Base-by-base conservation (phyloP, 805 yeast species). In the Lipomyces kockii region DNA sequence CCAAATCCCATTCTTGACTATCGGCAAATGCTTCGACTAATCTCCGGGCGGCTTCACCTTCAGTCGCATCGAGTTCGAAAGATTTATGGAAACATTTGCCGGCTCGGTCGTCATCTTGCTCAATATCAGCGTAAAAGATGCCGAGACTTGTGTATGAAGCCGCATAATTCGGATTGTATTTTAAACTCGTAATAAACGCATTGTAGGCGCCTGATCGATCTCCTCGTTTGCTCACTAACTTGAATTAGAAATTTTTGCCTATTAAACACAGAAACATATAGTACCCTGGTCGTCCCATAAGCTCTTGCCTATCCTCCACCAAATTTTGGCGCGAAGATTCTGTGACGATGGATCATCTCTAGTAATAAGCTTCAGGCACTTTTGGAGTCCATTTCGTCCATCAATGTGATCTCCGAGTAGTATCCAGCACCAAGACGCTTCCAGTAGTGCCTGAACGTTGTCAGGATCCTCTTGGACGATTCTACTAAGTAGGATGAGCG, bases 81-180 rank as follows among this genome's bases (percentile, higher is more conserved):
- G 98, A 97, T 74, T 88, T 91, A 76, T 89, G 87, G 76, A 89
- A 94, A 77, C 97, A 92, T 75, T 91, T 92, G 63, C 87, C 87
- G 0, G 98, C 97, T 59, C 95, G 84, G 0, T 80, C 79, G 34
- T 78, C 75, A 74, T 92, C 97, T 9, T 81, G 78, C 67, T 83
- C 87, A 66, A 83, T 80, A 1, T 84, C 83, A 3, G 84, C 78
- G 74, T 91, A 93, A n/a, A 91, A 81, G 60, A 83, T 77, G 29
- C 99, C 99, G 32, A 95, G 79, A 1, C 92, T 83, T 0, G 97
- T 88, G 76, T 87, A 95, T 0, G 97, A 86, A 1, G 96, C 88
- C 0, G 97, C 93, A 76, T 82, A 86, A 35, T 83, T 85, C 37
- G 87, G 86, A 22, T 85, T 84, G 51, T 84, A 84, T 71, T 89